Conservation (phyloP, 2,329 filamentous ascomycete genomes). For the Trichoderma asperellum region DNA sequence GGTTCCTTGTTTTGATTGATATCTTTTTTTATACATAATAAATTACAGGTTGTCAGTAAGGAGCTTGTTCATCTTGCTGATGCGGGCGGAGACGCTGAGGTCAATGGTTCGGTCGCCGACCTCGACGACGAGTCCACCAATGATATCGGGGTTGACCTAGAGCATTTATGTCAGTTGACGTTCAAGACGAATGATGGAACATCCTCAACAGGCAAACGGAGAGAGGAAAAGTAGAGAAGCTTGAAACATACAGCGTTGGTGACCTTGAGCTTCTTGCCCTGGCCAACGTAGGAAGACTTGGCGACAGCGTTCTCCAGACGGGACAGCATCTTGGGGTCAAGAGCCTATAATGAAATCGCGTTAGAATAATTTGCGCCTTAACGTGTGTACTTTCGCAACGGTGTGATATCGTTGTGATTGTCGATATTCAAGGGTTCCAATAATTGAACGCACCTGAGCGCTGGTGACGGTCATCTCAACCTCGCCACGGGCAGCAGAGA, state of each 20-base stretch:
- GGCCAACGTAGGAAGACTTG: constrained; percentile 86
- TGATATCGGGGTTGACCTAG: constrained; percentile 92
- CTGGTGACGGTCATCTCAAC: constrained; percentile 90
- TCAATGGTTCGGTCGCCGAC: constrained; percentile 98
- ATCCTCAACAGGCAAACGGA: not conserved
- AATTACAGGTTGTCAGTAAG: constrained; percentile 89
- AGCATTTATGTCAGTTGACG: not conserved
- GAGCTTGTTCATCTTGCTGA: constrained; percentile 99
- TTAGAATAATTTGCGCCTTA: constrained; percentile 32
- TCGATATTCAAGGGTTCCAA: not conserved
- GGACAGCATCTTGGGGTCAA: constrained; percentile 83
- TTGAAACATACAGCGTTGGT: constrained; percentile 72
- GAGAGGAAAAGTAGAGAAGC: not conserved
- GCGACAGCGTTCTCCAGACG: constrained; percentile 85
- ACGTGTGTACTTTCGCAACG: not conserved
- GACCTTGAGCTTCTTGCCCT: constrained; percentile 98
- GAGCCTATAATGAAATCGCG: constrained; percentile 56
- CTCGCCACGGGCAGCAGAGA: constrained; percentile 89
- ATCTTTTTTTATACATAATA: constrained; percentile 29
- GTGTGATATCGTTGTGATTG: not conserved
- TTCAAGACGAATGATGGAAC: not conserved
- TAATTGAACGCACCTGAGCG: constrained; percentile 70
- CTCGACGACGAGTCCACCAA: constrained; percentile 93
- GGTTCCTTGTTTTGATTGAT: constrained; percentile 29
- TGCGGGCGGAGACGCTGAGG: constrained; percentile 90